A percentile compares a stretch with the other conserved stretches of the same genome.
These are phyloP conservation scores for Penicillium angulare DNA, from an alignment of 495 filamentous ascomycete species.

Conservation along the genomic window DNA sequence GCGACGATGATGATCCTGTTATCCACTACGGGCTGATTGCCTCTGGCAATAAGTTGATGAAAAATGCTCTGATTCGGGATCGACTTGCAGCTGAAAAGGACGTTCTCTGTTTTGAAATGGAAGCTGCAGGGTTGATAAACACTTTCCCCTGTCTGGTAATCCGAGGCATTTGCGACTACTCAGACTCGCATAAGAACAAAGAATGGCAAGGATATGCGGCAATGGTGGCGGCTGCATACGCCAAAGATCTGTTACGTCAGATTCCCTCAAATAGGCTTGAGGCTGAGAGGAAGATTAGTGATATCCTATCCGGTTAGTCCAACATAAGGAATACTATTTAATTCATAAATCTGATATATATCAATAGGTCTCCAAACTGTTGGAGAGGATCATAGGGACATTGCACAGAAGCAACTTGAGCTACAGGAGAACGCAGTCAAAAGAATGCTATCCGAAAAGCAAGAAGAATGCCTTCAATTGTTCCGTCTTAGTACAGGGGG, in stretches of 20 bases:
- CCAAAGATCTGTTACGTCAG: slow-evolving; percentile 22
- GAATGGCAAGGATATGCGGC: slow-evolving; percentile 34
- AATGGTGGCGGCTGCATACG: slow-evolving; percentile 30
- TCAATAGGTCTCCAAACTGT: not conserved
- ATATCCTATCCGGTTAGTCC: slow-evolving; percentile 23
- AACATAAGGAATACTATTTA: not conserved
- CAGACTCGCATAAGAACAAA: slow-evolving; percentile 37
- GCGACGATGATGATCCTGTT: not conserved
- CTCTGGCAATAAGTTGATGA: slow-evolving; percentile 20
- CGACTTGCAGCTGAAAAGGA: slow-evolving; percentile 4
- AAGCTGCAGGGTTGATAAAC: slow-evolving; percentile 36
- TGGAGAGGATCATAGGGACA: not conserved
- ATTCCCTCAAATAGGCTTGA: slow-evolving; percentile 30
- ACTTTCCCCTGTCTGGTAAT: slow-evolving; percentile 35
- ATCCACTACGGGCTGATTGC: slow-evolving; percentile 25
- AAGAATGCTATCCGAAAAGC: slow-evolving; percentile 13
- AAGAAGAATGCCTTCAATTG: slow-evolving; percentile 28
- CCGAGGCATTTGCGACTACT: slow-evolving; percentile 38
- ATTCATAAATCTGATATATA: not conserved
- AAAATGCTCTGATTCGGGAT: slow-evolving; percentile 14
- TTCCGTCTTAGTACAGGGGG: slow-evolving; percentile 23
- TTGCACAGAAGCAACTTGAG: slow-evolving; percentile 12
- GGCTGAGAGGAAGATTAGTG: slow-evolving; percentile 29
- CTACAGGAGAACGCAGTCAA: slow-evolving; percentile 12
- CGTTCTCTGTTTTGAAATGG: slow-evolving; percentile 29